Evolutionary conservation across 1,139 yeast species (phyloP).

Genomic region (Hemisphaericaspora subhashii): DNA sequence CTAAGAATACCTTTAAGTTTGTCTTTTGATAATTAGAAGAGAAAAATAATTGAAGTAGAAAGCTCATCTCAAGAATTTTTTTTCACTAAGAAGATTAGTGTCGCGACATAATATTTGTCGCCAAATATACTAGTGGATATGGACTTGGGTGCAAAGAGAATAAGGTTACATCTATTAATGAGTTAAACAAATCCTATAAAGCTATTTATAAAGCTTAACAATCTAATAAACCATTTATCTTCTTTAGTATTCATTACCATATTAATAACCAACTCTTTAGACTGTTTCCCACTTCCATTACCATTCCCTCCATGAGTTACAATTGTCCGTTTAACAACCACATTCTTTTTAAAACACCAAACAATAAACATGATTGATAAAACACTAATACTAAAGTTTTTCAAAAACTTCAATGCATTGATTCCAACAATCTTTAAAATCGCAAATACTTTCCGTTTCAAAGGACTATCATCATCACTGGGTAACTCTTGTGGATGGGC

Average conservation of each 20-base stretch:
- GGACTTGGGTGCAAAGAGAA: neutral
- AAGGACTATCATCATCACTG: conserved; percentile 18
- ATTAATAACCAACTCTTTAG: conserved; percentile 44
- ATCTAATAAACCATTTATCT: conserved; percentile 48
- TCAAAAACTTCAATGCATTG: conserved; percentile 28
- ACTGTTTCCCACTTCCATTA: conserved; percentile 20
- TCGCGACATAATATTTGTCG: conserved; percentile 2
- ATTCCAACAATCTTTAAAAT: conserved; percentile 31
- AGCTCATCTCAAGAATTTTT: conserved; percentile 8
- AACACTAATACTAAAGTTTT: conserved; percentile 39
- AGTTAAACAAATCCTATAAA: conserved; percentile 46
- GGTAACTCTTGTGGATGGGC: conserved; percentile 16
- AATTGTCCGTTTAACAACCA: conserved; percentile 40
- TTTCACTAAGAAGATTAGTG: neutral
- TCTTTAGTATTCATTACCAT: conserved; percentile 47
- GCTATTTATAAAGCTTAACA: conserved; percentile 38
- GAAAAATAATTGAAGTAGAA: neutral
- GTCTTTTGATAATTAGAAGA: neutral
- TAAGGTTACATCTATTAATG: neutral
- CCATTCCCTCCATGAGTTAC: conserved; percentile 27
- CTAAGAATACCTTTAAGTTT: too few relatives aligned
- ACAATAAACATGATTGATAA: conserved; percentile 41
- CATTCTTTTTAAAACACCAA: conserved; percentile 47
- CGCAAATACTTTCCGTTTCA: conserved; percentile 25
- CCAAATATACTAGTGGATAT: neutral